phyloP scores from a whole-genome alignment of 208 protist genomes.

The Acanthamoeba castellanii region DNA sequence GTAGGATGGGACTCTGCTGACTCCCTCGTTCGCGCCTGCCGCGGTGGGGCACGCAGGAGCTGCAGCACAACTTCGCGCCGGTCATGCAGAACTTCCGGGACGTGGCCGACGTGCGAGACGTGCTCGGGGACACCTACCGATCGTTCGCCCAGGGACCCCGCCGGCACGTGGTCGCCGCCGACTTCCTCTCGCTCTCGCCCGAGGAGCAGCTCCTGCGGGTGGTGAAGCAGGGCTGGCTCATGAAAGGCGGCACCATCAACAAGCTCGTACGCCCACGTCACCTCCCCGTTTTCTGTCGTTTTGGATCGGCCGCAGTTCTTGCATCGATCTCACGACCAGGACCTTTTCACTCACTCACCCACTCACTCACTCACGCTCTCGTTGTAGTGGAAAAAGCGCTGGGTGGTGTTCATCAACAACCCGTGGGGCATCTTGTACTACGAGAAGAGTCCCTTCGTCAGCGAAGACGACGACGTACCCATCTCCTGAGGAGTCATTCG shows the following conservation, averaged over 20 bases:
- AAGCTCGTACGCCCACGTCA: background rate
- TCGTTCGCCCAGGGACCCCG: background rate
- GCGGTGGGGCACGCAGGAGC: background rate
- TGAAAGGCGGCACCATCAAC: background rate
- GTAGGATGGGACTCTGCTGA: background rate
- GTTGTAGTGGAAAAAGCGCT: background rate
- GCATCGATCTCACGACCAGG: too few species aligned
- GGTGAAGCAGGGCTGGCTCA: background rate
- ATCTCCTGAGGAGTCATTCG: too few species aligned
- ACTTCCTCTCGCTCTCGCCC: background rate
- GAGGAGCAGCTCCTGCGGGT: background rate
- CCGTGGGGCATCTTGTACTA: background rate
- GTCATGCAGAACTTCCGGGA: background rate
- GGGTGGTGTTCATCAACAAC: background rate
- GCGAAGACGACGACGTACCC: background rate
- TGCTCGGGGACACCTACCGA: background rate
- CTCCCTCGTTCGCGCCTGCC: too few species aligned
- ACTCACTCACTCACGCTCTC: too few species aligned
- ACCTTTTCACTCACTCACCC: too few species aligned
- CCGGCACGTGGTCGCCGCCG: background rate
- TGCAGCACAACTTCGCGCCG: background rate
- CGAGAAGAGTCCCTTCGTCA: background rate
- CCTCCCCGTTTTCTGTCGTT: too few species aligned
- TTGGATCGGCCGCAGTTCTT: too few species aligned
- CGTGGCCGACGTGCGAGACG: background rate